A percentile compares a stretch with the other conserved stretches of the same genome.
These are phyloP conservation scores for Coemansia sp. DNA, from an alignment of 192 early-diverging fungal species.

Conservation along the genomic window DNA sequence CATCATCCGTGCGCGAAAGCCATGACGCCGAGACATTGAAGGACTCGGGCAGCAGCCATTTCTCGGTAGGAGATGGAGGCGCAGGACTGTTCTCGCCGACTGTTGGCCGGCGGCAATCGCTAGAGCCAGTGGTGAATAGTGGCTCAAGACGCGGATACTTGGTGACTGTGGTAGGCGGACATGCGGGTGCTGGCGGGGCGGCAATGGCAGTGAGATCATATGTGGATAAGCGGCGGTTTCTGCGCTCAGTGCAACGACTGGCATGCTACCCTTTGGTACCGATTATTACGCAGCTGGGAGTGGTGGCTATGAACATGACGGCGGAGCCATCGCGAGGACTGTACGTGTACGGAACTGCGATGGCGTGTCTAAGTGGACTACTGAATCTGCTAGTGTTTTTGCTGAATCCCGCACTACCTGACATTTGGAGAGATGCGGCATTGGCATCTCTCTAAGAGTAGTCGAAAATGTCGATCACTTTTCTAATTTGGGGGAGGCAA, in stretches of 20 bases:
- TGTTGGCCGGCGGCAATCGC: neutral
- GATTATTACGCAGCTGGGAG: conserved; percentile 45
- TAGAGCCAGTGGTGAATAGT: conserved; percentile 1
- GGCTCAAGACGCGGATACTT: conserved; percentile 29
- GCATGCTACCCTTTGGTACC: conserved; percentile 50
- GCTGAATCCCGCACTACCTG: conserved; percentile 55
- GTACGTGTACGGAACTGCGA: conserved; percentile 42
- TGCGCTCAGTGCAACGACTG: conserved; percentile 49
- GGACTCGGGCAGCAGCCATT: neutral
- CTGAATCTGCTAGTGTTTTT: conserved; percentile 50
- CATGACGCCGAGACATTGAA: conserved; percentile 14
- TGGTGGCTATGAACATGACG: conserved; percentile 48
- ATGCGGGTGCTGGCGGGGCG: conserved; percentile 10
- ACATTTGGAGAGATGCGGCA: conserved; percentile 41
- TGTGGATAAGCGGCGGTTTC: conserved; percentile 42
- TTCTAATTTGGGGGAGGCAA: neutral
- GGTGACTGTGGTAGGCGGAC: conserved; percentile 26
- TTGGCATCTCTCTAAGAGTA: conserved; percentile 22
- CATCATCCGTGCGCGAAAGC: conserved; percentile 15
- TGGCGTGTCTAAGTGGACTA: conserved; percentile 33
- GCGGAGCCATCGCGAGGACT: conserved; percentile 18
- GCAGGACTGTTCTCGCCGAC: conserved; percentile 3
- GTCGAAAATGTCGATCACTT: neutral
- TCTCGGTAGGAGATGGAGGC: neutral
- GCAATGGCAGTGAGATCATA: conserved; percentile 41